phyloP scores from a whole-genome alignment of 2,329 filamentous ascomycete genomes.

The Knufia fluminis region DNA sequence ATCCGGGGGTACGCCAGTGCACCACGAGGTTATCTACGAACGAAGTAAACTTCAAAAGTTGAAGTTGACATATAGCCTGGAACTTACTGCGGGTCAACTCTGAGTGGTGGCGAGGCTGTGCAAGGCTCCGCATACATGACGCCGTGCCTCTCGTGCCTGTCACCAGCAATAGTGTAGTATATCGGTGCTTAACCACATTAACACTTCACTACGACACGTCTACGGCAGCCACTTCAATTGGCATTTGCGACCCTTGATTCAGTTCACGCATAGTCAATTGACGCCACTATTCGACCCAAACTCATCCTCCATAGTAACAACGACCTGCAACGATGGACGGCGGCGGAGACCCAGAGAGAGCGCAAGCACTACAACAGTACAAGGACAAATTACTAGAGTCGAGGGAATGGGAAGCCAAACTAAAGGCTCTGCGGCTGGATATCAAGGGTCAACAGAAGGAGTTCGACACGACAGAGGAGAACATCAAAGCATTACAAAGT shows the following conservation, averaged over 20 bases:
- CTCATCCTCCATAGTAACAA: too few species aligned
- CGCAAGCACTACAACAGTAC: conserved; percentile 67
- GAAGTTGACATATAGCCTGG: too few species aligned
- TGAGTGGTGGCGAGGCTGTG: neutral
- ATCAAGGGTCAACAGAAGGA: conserved; percentile 94
- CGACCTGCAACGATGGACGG: conserved; percentile 24
- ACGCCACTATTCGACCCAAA: too few species aligned
- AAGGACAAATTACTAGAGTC: conserved; percentile 81
- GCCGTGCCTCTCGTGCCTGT: conserved; percentile 1
- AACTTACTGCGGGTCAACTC: neutral
- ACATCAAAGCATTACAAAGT: conserved; percentile 98
- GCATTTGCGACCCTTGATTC: neutral
- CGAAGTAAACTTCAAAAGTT: too few species aligned
- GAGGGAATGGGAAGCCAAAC: conserved; percentile 96
- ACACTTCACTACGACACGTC: too few species aligned
- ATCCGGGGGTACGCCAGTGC: too few species aligned
- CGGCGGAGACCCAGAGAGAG: conserved; percentile 43
- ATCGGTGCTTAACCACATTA: too few species aligned
- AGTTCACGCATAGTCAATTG: neutral
- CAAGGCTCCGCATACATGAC: conserved; percentile 4
- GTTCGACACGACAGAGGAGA: conserved; percentile 94
- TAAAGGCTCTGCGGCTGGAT: conserved; percentile 85
- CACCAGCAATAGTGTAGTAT: neutral
- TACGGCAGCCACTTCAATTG: too few species aligned
- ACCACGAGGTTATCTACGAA: too few species aligned